phyloP scores from a whole-genome alignment of 345 rosid species.

The Melaleuca quinquenervia region DNA sequence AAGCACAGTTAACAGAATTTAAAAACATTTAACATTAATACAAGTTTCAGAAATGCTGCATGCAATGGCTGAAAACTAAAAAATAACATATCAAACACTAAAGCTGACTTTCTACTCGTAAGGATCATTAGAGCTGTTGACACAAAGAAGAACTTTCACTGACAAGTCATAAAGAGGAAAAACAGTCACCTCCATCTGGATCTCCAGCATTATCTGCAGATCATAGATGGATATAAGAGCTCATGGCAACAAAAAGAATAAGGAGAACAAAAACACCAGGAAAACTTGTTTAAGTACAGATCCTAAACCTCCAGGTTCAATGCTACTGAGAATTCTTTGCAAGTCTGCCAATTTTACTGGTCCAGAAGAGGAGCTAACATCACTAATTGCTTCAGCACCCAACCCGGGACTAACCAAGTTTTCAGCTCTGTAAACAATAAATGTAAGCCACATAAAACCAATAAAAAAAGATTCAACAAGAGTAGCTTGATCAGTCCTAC shows the following conservation, averaged over 20 bases:
- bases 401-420: conserved; percentile 51
- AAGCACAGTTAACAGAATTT: background rate
- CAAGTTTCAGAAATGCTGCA: background rate
- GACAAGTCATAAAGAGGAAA: background rate
- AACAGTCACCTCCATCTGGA: conserved; percentile 66
- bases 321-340: conserved; percentile 83
- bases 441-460: background rate
- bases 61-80: background rate
- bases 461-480: background rate
- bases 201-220: conserved; percentile 48
- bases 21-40: background rate
- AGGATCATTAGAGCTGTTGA: background rate
- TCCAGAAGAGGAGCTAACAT: conserved; percentile 74
- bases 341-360: conserved; percentile 83
- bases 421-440: conserved; percentile 47
- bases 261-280: background rate
- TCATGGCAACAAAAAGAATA: background rate
- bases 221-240: conserved; percentile 13
- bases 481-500: background rate
- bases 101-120: background rate
- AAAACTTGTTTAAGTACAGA: background rate
- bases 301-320: conserved; percentile 51
- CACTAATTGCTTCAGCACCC: conserved; percentile 60
- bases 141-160: background rate
- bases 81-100: background rate